Evolutionary conservation across 2,329 filamentous ascomycete species (phyloP).

Genomic region (Trichophyton benhamiae): DNA sequence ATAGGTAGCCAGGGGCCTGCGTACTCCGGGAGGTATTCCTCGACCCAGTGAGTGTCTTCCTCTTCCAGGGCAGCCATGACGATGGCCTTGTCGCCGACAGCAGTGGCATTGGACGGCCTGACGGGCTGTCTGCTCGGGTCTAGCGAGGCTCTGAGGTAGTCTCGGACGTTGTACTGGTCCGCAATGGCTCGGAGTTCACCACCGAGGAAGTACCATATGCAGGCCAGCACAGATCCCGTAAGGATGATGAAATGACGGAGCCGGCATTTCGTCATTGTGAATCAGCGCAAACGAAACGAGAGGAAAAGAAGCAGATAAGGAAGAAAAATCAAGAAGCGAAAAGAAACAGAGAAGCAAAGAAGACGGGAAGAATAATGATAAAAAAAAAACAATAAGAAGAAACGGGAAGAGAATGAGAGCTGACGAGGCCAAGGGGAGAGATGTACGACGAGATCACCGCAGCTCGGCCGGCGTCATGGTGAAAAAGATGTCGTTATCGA

Average conservation of each 20-base stretch:
- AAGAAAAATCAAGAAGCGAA: not conserved
- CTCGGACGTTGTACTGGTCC: conserved; percentile 1
- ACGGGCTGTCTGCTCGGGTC: not conserved
- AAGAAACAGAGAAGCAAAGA: not conserved
- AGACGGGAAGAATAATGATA: not conserved
- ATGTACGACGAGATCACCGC: not conserved
- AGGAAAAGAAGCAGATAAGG: not conserved
- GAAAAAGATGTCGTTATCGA: not conserved
- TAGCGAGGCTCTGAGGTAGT: conserved; percentile 1
- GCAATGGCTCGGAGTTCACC: not conserved
- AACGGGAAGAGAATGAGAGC: not conserved
- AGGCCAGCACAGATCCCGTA: not conserved
- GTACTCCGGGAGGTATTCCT: conserved; percentile 35
- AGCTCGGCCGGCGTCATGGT: not conserved
- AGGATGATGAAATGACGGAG: conserved; percentile 1
- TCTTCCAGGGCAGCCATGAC: conserved; percentile 34
- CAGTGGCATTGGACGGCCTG: not conserved
- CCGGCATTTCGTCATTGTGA: conserved; percentile 1
- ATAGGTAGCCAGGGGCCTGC: not conserved
- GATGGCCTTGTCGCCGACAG: conserved; percentile 12
- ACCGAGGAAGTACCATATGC: not conserved
- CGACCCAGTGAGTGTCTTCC: conserved; percentile 37
- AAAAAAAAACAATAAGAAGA: not conserved
- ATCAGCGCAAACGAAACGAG: not conserved
- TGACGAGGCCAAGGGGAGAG: not conserved